Conservation (phyloP, 2,329 filamentous ascomycete species). For the Monosporascus sp. region DNA sequence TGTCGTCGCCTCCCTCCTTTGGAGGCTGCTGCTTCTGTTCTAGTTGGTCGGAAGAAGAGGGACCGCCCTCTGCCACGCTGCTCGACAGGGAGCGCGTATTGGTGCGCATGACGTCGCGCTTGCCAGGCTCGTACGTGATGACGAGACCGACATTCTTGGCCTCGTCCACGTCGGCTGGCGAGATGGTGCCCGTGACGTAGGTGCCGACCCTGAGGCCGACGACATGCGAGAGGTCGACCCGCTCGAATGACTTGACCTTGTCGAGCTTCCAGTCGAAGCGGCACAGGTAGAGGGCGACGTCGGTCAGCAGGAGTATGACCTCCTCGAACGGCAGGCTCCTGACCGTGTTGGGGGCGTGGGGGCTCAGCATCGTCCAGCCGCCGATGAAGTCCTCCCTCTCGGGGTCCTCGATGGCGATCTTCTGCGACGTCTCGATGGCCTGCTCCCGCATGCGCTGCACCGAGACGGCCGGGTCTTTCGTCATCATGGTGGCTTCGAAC, state of each 20-base stretch:
- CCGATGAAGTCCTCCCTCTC: constrained; percentile 79
- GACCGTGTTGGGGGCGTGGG: constrained; percentile 64
- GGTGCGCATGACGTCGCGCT: constrained; percentile 66
- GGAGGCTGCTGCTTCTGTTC: neutral
- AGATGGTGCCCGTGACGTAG: constrained; percentile 86
- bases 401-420: constrained; percentile 72
- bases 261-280: constrained; percentile 93
- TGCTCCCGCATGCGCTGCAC: constrained; percentile 78
- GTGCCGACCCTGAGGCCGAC: constrained; percentile 70
- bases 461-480: constrained; percentile 83
- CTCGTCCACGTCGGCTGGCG: constrained; percentile 70
- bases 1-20: neutral
- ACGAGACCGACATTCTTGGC: constrained; percentile 78
- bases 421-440: constrained; percentile 83
- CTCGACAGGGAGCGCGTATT: constrained; percentile 79
- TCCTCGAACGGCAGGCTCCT: constrained; percentile 76
- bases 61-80: constrained; percentile 30
- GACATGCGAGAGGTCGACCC: constrained; percentile 72
- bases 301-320: constrained; percentile 79
- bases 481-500: constrained; percentile 91
- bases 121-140: constrained; percentile 68
- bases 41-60: constrained; percentile 18
- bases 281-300: constrained; percentile 80
- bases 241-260: constrained; percentile 88
- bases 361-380: constrained; percentile 84